Evolutionary conservation across 495 filamentous ascomycete species (phyloP).

Genomic region (Daldinia decipiens): DNA sequence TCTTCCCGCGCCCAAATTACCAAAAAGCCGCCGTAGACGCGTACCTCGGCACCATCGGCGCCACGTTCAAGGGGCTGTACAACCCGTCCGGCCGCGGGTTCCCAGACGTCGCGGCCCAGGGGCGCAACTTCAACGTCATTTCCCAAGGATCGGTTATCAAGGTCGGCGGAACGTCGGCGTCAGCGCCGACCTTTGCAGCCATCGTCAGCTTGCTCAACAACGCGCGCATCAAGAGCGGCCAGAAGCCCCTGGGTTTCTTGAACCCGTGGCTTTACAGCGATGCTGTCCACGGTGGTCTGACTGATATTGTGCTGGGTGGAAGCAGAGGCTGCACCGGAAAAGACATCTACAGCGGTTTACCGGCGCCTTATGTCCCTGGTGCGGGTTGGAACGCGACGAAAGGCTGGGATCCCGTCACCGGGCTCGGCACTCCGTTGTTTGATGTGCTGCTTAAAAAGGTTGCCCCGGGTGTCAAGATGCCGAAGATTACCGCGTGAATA

Average conservation of each 20-base stretch:
- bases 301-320: conserved; percentile 65
- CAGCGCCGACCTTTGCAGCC: conserved; percentile 51
- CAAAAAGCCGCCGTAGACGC: conserved; percentile 63
- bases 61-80: conserved; percentile 55
- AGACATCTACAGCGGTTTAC: conserved; percentile 40
- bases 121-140: conserved; percentile 61
- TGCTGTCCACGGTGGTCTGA: conserved; percentile 58
- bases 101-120: conserved; percentile 72
- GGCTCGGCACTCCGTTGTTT: conserved; percentile 52
- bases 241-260: conserved; percentile 67
- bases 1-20: conserved; percentile 66
- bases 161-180: conserved; percentile 52
- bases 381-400: conserved; percentile 69
- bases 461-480: conserved; percentile 27
- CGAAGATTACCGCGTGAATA: conserved; percentile 11
- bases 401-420: conserved; percentile 60
- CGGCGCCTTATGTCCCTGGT: conserved; percentile 55
- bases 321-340: conserved; percentile 63
- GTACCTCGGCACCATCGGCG: conserved; percentile 57
- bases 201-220: conserved; percentile 69
- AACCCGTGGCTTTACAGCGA: conserved; percentile 71
- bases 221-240: conserved; percentile 59
- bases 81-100: conserved; percentile 69
- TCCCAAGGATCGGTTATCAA: conserved; percentile 61
- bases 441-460: conserved; percentile 46